Percentiles rank a stretch among this genome's conserved stretches.
phyloP scores from a whole-genome alignment of 306 rosid genomes.

The Rosa chinensis region DNA sequence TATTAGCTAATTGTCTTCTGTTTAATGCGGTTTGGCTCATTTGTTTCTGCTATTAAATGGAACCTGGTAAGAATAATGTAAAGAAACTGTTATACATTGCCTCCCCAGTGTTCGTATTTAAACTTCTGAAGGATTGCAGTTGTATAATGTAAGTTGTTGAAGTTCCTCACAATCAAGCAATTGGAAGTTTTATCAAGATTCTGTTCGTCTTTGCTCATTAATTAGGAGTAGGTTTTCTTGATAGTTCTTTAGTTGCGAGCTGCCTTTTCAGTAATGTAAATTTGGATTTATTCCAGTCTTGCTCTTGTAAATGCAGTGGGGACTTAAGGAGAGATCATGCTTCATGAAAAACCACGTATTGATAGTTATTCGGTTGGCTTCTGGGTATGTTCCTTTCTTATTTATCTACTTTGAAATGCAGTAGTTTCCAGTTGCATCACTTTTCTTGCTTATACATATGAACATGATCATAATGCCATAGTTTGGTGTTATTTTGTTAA shows the following conservation, averaged over 20 bases:
- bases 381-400: slow-evolving; percentile 56
- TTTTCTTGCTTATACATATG: background rate
- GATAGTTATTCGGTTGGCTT: slow-evolving; percentile 73
- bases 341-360: slow-evolving; percentile 72
- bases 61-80: background rate
- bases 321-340: slow-evolving; percentile 66
- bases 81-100: background rate
- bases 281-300: background rate
- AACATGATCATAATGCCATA: background rate
- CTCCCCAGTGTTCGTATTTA: background rate
- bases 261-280: slow-evolving; percentile 11
- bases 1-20: background rate
- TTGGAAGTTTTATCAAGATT: background rate
- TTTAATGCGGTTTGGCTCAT: background rate
- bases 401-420: background rate
- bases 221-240: background rate
- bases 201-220: background rate
- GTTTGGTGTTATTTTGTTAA: background rate
- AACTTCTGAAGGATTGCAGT: background rate
- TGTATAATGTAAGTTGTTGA: background rate
- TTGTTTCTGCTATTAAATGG: background rate
- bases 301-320: slow-evolving; percentile 61
- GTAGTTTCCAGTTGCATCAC: background rate
- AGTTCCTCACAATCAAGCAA: background rate
- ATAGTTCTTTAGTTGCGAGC: background rate